Conservation (phyloP, 768 basidiomycete species). For the Austroboletus eburneus region DNA sequence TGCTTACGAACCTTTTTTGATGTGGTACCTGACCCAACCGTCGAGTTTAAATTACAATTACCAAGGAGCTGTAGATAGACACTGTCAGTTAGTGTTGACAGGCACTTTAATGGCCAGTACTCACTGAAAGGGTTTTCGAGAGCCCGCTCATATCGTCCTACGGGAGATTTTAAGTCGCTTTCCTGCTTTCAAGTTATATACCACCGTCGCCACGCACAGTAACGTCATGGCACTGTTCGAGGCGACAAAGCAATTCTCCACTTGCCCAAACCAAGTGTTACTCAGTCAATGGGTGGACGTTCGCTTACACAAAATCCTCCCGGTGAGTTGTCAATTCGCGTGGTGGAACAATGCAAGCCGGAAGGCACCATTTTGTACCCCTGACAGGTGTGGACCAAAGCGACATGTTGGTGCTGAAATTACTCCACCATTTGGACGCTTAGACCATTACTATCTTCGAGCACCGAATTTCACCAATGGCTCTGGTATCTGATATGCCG, state of each 20-base stretch:
- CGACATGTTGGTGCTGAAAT: slow-evolving; percentile 4
- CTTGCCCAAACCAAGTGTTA: slow-evolving; percentile 4
- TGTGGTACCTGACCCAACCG: slow-evolving; percentile 5
- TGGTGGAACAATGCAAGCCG: slow-evolving; percentile 13
- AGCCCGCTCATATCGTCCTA: slow-evolving; percentile 26
- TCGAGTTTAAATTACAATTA: slow-evolving; percentile 25
- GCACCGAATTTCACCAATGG: background rate
- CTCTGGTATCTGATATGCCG: background rate
- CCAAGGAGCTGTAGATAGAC: slow-evolving; percentile 21
- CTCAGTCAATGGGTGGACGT: slow-evolving; percentile 9
- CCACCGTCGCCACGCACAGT: slow-evolving; percentile 22
- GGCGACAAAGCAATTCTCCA: slow-evolving; percentile 21
- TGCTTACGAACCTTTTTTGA: slow-evolving; percentile 20
- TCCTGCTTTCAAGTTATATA: slow-evolving; percentile 20
- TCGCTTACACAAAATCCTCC: slow-evolving; percentile 2
- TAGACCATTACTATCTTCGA: background rate
- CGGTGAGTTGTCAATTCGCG: background rate
- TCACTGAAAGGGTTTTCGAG: slow-evolving; percentile 29
- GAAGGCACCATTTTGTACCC: background rate
- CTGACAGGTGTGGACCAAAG: slow-evolving; percentile 1
- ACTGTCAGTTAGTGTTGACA: background rate
- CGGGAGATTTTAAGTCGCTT: background rate
- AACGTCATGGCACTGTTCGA: slow-evolving; percentile 11
- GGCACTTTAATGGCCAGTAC: slow-evolving; percentile 1
- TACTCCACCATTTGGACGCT: background rate